A percentile compares a stretch with the other conserved stretches of the same genome.
phyloP scores from a whole-genome alignment of 2,329 filamentous ascomycete genomes.

The Helotiales sp. region DNA sequence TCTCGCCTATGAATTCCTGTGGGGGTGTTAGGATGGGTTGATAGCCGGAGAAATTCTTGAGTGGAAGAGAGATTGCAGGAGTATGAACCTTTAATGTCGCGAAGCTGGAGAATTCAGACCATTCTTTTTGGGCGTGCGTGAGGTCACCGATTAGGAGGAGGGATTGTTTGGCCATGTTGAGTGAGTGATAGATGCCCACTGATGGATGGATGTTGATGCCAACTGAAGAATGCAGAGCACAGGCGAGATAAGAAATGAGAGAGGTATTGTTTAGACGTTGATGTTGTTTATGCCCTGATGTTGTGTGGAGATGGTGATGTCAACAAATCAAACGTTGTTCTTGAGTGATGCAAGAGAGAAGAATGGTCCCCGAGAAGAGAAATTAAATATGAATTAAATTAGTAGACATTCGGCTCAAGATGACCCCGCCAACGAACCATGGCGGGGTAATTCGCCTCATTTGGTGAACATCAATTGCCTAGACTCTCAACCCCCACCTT shows the following conservation, averaged over 20 bases:
- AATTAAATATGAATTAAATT: neutral
- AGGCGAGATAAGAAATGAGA: neutral
- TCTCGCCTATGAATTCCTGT: constrained; percentile 46
- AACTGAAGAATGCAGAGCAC: neutral
- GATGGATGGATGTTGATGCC: neutral
- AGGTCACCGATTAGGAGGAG: constrained; percentile 37
- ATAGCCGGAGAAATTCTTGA: neutral
- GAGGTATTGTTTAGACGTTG: neutral
- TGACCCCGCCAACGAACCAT: neutral
- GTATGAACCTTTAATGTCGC: constrained; percentile 36
- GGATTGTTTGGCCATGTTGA: constrained; percentile 26
- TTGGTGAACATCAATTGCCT: constrained; percentile 3
- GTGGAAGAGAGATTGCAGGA: neutral
- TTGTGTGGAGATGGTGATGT: neutral
- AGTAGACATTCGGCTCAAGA: neutral
- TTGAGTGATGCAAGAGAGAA: neutral
- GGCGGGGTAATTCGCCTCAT: constrained; percentile 10
- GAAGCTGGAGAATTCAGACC: constrained; percentile 35
- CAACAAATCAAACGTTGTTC: neutral
- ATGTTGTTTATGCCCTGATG: too few relatives aligned
- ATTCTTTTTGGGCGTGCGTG: constrained; percentile 37
- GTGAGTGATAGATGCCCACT: neutral
- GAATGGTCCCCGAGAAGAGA: neutral
- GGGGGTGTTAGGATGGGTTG: neutral
- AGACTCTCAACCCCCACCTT: neutral